Evolutionary conservation across 1,284 basidiomycete species (phyloP).

Genomic region (Quambalaria eucalypti): DNA sequence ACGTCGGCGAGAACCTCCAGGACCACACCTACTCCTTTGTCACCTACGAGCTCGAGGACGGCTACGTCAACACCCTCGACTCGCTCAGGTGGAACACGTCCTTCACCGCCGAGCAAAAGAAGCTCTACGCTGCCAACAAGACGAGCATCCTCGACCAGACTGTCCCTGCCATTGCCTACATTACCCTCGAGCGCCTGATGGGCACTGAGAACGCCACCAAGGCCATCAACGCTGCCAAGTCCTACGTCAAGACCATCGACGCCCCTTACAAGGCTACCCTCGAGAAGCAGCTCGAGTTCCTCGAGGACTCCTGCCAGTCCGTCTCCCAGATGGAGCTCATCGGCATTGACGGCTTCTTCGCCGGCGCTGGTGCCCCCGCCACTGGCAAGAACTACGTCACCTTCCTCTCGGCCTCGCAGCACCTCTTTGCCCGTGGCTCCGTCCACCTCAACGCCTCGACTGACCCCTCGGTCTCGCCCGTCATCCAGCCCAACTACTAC

Average conservation of each 20-base stretch:
- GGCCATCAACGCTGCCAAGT: constrained; percentile 18
- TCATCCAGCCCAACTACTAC: constrained; percentile 59
- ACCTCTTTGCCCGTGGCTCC: constrained; percentile 54
- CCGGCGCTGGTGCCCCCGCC: constrained; percentile 25
- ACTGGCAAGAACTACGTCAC: constrained; percentile 33
- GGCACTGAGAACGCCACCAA: constrained; percentile 18
- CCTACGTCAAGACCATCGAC: constrained; percentile 18
- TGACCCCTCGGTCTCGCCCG: constrained; percentile 55
- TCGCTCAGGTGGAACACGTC: constrained; percentile 28
- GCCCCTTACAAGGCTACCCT: constrained; percentile 26
- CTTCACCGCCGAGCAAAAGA: constrained; percentile 27
- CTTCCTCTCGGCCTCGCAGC: constrained; percentile 53
- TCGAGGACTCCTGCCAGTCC: constrained; percentile 19
- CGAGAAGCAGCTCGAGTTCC: constrained; percentile 37
- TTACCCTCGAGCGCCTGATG: constrained; percentile 29
- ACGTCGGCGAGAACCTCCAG: constrained; percentile 50
- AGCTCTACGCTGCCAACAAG: constrained; percentile 25
- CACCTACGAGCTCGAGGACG: constrained; percentile 32
- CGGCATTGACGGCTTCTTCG: constrained; percentile 39
- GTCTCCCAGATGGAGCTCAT: constrained; percentile 41
- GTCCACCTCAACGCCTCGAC: constrained; percentile 55
- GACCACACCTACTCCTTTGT: constrained; percentile 48
- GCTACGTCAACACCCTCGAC: constrained; percentile 30
- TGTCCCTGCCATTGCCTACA: constrained; percentile 38
- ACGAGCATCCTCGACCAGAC: constrained; percentile 30